These are phyloP conservation scores for Diaporthe eres DNA, from an alignment of 2,329 filamentous ascomycete species.

Conservation along the genomic window DNA sequence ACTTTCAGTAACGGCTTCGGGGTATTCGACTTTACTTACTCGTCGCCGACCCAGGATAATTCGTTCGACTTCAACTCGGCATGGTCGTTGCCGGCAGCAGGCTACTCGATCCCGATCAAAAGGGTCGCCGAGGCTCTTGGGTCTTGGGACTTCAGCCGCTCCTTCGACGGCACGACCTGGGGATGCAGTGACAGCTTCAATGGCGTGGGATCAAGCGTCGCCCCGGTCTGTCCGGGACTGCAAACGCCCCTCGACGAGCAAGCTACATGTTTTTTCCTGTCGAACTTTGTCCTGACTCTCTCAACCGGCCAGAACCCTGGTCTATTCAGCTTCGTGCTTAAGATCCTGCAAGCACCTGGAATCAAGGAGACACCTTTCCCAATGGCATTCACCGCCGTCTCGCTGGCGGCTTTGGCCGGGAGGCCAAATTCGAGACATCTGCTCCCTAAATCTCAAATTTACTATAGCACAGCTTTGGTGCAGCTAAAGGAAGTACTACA, in stretches of 20 bases:
- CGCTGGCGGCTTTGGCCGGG: constrained; percentile 45
- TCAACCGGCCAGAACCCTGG: constrained; percentile 43
- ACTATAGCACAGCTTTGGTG: constrained; percentile 45
- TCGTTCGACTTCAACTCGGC: constrained; percentile 32
- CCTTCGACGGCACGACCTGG: constrained; percentile 34
- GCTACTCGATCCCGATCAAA: constrained; percentile 16
- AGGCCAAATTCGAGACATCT: constrained; percentile 45
- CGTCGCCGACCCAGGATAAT: background rate
- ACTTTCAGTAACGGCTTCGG: background rate
- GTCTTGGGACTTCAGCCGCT: constrained; percentile 34
- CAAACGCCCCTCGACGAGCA: constrained; percentile 47
- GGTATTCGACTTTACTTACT: constrained; percentile 15
- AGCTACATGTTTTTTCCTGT: constrained; percentile 46
- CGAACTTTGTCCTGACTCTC: constrained; percentile 45
- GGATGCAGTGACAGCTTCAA: background rate
- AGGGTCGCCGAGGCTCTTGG: constrained; percentile 16
- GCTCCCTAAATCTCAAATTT: constrained; percentile 43
- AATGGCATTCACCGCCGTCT: constrained; percentile 45
- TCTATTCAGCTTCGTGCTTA: constrained; percentile 45
- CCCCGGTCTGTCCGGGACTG: constrained; percentile 19
- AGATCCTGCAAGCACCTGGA: constrained; percentile 42
- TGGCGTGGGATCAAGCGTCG: background rate
- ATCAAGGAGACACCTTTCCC: constrained; percentile 44
- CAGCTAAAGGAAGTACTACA: constrained; percentile 45
- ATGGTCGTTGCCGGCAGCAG: constrained; percentile 24